These are phyloP conservation scores for Coemansia javaensis DNA, from an alignment of 192 early-diverging fungal species.

Conservation along the genomic window DNA sequence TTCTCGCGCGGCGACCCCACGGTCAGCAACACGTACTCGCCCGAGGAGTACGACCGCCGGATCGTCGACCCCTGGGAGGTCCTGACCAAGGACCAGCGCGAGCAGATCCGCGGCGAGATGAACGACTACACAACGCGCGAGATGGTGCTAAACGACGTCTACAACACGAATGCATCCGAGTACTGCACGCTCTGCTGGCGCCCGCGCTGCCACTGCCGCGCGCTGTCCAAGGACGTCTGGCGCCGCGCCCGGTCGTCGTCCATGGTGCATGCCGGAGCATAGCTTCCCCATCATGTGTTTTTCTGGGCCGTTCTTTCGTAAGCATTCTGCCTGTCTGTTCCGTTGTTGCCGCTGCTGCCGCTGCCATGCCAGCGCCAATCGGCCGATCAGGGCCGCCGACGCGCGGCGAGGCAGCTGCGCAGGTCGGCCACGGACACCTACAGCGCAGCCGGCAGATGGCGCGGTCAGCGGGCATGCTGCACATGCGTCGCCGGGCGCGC, in stretches of 20 bases:
- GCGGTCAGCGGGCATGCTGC: too few species aligned
- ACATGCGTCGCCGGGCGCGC: background rate
- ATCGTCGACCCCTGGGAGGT: constrained; percentile 48
- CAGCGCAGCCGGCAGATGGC: background rate
- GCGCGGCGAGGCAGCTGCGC: background rate
- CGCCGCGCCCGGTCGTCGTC: constrained; percentile 37
- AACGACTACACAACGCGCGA: constrained; percentile 39
- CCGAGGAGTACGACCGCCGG: constrained; percentile 48
- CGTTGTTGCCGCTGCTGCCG: too few species aligned
- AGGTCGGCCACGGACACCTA: constrained; percentile 31
- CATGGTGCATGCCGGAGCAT: constrained; percentile 46
- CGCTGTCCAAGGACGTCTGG: constrained; percentile 49
- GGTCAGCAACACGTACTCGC: constrained; percentile 37
- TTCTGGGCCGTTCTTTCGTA: constrained; percentile 3
- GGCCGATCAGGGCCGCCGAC: too few species aligned
- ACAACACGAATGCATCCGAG: constrained; percentile 37
- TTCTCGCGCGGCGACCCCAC: constrained; percentile 29
- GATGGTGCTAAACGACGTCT: constrained; percentile 46
- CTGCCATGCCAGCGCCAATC: too few species aligned
- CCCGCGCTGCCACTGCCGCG: constrained; percentile 44
- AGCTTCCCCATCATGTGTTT: background rate
- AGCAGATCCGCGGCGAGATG: constrained; percentile 46
- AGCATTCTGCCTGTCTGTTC: too few species aligned
- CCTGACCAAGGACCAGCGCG: constrained; percentile 33
- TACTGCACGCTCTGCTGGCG: constrained; percentile 53